Evolutionary conservation across 768 basidiomycete species (phyloP).

Genomic region (Trametes cubensis): DNA sequence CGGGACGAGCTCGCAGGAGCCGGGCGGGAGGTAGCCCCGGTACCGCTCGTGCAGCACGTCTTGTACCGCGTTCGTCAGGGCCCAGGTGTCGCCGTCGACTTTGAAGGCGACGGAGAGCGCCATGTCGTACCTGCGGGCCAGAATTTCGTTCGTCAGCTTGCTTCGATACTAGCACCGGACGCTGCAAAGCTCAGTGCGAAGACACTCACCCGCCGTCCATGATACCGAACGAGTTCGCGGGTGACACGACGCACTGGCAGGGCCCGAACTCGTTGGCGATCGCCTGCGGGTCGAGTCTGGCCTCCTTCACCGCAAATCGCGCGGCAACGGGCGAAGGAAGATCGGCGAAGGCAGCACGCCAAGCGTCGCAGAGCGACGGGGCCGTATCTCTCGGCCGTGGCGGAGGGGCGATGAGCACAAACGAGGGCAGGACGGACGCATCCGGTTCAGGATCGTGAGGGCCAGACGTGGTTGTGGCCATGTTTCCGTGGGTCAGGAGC

Average conservation of each 20-base stretch:
- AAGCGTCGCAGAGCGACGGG: constrained; percentile 15
- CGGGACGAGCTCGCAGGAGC: constrained; percentile 25
- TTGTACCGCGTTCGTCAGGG: constrained; percentile 25
- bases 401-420: constrained; percentile 15
- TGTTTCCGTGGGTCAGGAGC: too few species aligned
- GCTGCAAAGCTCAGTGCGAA: not conserved
- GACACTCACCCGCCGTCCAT: constrained; percentile 28
- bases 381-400: not conserved
- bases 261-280: constrained; percentile 15
- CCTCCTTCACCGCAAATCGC: constrained; percentile 18
- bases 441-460: constrained; percentile 2
- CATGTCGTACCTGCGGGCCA: constrained; percentile 18
- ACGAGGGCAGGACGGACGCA: constrained; percentile 9
- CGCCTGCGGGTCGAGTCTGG: constrained; percentile 6
- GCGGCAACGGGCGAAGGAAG: constrained; percentile 4
- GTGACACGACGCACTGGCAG: constrained; percentile 27
- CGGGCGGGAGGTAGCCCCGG: constrained; percentile 25
- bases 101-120: constrained; percentile 24
- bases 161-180: not conserved
- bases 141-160: not conserved
- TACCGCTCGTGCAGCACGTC: constrained; percentile 11
- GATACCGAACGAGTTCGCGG: constrained; percentile 29
- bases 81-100: constrained; percentile 20
- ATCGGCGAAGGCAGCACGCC: constrained; percentile 11
- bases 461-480: not conserved